Evolutionary conservation across 1,284 basidiomycete species (phyloP), one percentile per base, ranked within the genome.

Genomic region (Trichosporon inkin): DNA sequence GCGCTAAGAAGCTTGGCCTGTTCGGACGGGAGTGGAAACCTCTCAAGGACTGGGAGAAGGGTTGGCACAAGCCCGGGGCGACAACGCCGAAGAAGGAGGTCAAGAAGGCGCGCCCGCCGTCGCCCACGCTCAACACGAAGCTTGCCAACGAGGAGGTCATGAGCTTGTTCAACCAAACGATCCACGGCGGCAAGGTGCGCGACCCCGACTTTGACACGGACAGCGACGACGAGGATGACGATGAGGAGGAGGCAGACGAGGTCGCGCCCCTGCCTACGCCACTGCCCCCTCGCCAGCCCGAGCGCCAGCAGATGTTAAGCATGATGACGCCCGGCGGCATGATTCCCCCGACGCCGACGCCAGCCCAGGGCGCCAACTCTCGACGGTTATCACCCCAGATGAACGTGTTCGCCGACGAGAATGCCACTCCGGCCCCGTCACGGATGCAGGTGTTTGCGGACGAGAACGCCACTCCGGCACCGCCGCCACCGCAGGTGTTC

Each of bases 101-200:
- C 54, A 65, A 64, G 44, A 64, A 62, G 14, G 55, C 19, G 59
- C 85, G 67, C 84, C 86, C 8, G 86, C 88, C 0, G 1, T 53
- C 44, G 11, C 86, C 88, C 6, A 92, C 89, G 0, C 86, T 91
- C 63, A 90, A 90, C 71, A 92, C 89, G 47, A 92, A 92, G 75
- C 89, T 91, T 64, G 93, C 93, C 3, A 82, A 94, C 55, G 88
- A 85, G n/a, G 92, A 95, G 73, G 90, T 96, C 38, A 91, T 91
- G 79, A 88, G 87, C 60, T 90, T 96, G 86, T 94, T 92, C 75
- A 94, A 95, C 74, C 78, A 87, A 78, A 90, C 88, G 0, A 83
- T 84, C 53, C 74, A 74, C 41, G 76, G 71, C 14, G 73, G 72
- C 56, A 74, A 80, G 34, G 81, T 83, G 41, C 66, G 67, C 44